These are phyloP conservation scores for Diaporthe eres DNA, from an alignment of 2,329 filamentous ascomycete genomes.

Conservation along the genomic window DNA sequence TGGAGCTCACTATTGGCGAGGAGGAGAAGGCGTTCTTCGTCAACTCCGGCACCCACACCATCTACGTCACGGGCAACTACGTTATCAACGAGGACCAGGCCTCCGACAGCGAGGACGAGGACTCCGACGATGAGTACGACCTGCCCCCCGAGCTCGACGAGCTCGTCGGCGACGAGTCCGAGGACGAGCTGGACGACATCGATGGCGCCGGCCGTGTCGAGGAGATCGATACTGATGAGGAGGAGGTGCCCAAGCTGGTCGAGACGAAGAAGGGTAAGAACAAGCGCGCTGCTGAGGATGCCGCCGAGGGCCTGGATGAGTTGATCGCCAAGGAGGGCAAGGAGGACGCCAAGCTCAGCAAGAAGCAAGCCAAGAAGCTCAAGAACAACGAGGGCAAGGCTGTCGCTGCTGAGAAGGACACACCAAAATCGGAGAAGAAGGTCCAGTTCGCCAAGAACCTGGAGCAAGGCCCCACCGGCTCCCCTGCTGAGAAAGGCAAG, in stretches of 20 bases:
- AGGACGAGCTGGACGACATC: constrained; percentile 84
- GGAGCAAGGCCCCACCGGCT: constrained; percentile 92
- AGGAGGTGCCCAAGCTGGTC: constrained; percentile 75
- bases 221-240: constrained; percentile 85
- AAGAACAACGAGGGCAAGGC: constrained; percentile 99
- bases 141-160: constrained; percentile 85
- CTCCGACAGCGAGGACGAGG: constrained; percentile 75
- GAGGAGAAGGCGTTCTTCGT: constrained; percentile 94
- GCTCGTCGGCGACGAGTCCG: constrained; percentile 76
- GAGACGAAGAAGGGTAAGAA: constrained; percentile 83
- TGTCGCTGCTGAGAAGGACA: constrained; percentile 70
- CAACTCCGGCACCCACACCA: constrained; percentile 88
- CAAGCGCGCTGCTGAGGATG: constrained; percentile 89
- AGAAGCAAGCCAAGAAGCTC: constrained; percentile 98
- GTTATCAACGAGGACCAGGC: constrained; percentile 78
- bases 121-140: constrained; percentile 87
- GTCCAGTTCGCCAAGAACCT: constrained; percentile 99
- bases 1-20: constrained; percentile 92
- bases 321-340: constrained; percentile 82
- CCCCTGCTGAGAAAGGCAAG: constrained; percentile 61
- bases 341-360: constrained; percentile 84
- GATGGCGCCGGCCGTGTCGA: constrained; percentile 81
- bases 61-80: constrained; percentile 97
- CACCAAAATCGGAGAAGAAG: constrained; percentile 84
- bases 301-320: constrained; percentile 80